Evolutionary conservation across 192 early-diverging fungal species (phyloP), one percentile per base, ranked within the genome.

Genomic region (Coemansia sp.): DNA sequence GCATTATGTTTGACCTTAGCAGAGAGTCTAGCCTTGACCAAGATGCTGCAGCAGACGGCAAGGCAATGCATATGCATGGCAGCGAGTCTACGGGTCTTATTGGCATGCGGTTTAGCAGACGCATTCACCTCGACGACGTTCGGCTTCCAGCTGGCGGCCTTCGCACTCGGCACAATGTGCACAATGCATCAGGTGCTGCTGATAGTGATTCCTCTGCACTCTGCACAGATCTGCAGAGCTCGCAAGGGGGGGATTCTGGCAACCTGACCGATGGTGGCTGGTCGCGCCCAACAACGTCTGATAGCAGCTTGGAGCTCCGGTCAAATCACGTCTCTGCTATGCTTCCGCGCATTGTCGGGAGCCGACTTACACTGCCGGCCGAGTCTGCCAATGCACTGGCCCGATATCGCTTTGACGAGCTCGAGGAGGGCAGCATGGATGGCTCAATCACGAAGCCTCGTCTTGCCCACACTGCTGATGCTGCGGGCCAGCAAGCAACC

Each of bases 321-420:
- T 73, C 77, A 11, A 67, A 51, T 20, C 77, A 79, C 56, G 38
- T 79, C 13, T 79, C 77, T 5, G 77, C 67, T 16, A 70, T 79
- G 68, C 71, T 79, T 18, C 77, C 77, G 5, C 71, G 71, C 13
- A 66, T 79, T 14, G 68, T 79, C 9, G 77, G 77, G 45, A 79
- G 77, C 51, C 59, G 77, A n/a, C 55, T 79, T 31, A 79, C 77
- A 0, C 62, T 79, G 59, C 72, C 67, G 2, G 14, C 68, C 0
- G 77, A 79, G 38, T 66, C 77, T 3, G 71, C 64, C 0, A 73
- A 35, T 21, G 77, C 71, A 0, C 48, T 71, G 36, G 71, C 77
- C 10, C 71, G 77, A 16, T 79, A 79, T 39, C 63, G 77, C 8
- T 74, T 79, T 33, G 77, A 79, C 13, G 77, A 79, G 58, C 71